phyloP scores from a whole-genome alignment of 129 eudicot species.

The Pseudognaphalium luteoalbum region DNA sequence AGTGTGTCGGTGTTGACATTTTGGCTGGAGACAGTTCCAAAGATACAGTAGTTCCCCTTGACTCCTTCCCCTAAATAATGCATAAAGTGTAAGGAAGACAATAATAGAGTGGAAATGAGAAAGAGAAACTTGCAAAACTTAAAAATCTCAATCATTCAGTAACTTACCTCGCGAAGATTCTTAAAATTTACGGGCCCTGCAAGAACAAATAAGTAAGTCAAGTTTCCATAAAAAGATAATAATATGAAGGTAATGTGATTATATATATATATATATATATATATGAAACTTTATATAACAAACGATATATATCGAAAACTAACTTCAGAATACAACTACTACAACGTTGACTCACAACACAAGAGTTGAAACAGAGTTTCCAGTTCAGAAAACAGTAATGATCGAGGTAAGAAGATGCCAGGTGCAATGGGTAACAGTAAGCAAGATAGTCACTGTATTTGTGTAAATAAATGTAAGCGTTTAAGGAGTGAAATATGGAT shows the following conservation, averaged over 20 bases:
- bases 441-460: not conserved
- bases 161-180: conserved; percentile 49
- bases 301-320: not conserved
- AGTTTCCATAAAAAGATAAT: conserved; percentile 6
- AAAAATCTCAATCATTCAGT: not conserved
- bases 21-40: conserved; percentile 63
- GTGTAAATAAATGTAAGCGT: not conserved
- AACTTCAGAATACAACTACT: not conserved
- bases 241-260: not conserved
- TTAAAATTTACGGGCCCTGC: conserved; percentile 49
- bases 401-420: not conserved
- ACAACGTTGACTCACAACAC: conserved; percentile 7
- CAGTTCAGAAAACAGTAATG: not conserved
- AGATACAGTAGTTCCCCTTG: conserved; percentile 51
- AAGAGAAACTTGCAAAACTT: not conserved
- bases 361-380: not conserved
- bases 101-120: not conserved
- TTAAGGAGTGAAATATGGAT: not conserved
- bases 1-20: conserved; percentile 57
- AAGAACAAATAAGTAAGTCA: conserved; percentile 23
- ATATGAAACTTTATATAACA: not conserved
- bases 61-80: conserved; percentile 52
- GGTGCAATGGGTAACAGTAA: not conserved
- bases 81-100: conserved; percentile 2
- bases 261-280: too few species aligned